phyloP scores from a whole-genome alignment of 2,329 filamentous ascomycete species.

The Zelopaecilomyces penicillatus region DNA sequence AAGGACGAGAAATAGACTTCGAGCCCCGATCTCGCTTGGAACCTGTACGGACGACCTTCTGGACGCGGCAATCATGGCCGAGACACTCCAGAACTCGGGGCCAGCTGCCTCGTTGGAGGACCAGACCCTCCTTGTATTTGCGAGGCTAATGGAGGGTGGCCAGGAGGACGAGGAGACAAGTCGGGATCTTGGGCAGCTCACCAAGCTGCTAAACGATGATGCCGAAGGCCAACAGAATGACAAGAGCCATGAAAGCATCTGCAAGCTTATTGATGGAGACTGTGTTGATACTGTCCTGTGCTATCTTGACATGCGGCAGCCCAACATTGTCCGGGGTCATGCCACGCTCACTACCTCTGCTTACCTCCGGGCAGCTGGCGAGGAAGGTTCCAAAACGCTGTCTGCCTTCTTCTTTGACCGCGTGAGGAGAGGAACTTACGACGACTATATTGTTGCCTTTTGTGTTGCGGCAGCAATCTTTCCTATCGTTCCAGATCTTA shows the following conservation, averaged over 20 bases:
- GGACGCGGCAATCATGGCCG: slow-evolving; percentile 26
- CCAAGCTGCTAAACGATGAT: slow-evolving; percentile 51
- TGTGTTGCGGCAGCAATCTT: slow-evolving; percentile 87
- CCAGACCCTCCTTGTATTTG: slow-evolving; percentile 69
- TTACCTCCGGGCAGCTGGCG: slow-evolving; percentile 68
- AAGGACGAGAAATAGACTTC: no score
- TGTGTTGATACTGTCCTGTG: slow-evolving; percentile 79
- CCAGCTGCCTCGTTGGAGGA: slow-evolving; percentile 41
- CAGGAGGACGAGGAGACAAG: slow-evolving; percentile 70
- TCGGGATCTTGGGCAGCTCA: slow-evolving; percentile 48
- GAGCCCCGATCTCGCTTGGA: no score
- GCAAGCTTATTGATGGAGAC: slow-evolving; percentile 60
- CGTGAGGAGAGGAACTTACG: slow-evolving; percentile 66
- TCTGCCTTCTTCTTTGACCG: slow-evolving; percentile 66
- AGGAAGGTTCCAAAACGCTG: slow-evolving; percentile 62
- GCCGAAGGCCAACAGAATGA: slow-evolving; percentile 34
- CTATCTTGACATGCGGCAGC: slow-evolving; percentile 76
- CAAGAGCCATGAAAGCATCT: slow-evolving; percentile 39
- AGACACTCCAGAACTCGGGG: slow-evolving; percentile 21
- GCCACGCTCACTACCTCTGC: slow-evolving; percentile 76
- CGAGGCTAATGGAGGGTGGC: slow-evolving; percentile 83
- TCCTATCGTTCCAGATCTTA: slow-evolving; percentile 70
- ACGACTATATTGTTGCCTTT: slow-evolving; percentile 85
- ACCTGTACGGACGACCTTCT: no score
- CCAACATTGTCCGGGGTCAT: slow-evolving; percentile 65